phyloP scores from a whole-genome alignment of 129 eudicot genomes.

The Lactuca sativa region DNA sequence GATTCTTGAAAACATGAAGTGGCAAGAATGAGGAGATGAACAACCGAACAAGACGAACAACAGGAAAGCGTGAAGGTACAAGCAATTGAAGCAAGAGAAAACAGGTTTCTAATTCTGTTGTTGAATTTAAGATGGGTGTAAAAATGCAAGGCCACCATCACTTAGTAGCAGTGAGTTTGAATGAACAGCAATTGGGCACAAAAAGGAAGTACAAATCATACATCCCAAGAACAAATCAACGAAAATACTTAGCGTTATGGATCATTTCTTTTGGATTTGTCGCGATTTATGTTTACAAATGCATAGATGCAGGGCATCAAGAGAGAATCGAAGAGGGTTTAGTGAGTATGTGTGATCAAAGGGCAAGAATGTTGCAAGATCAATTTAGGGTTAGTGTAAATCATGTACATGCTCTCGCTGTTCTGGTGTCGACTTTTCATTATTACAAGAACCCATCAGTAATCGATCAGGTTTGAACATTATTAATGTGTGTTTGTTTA shows the following conservation, averaged over 20 bases:
- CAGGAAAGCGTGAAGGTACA: conserved; percentile 11
- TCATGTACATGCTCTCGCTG: conserved; percentile 87
- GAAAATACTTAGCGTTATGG: conserved; percentile 41
- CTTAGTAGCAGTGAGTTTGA: conserved; percentile 56
- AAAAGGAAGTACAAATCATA: conserved; percentile 43
- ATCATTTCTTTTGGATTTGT: conserved; percentile 30
- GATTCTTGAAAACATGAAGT: neutral
- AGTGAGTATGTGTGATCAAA: conserved; percentile 81
- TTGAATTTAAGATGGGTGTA: conserved; percentile 36
- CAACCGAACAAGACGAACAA: conserved; percentile 19
- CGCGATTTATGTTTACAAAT: conserved; percentile 33
- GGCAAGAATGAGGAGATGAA: neutral
- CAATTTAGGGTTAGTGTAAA: conserved; percentile 79
- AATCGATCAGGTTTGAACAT: conserved; percentile 66
- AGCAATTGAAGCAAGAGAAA: neutral
- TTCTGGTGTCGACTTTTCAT: conserved; percentile 78
- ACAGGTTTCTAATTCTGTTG: neutral
- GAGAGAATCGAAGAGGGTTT: conserved; percentile 64
- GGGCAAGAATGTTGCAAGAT: conserved; percentile 89
- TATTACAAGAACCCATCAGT: conserved; percentile 71
- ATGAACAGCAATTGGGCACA: conserved; percentile 49
- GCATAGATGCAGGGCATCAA: conserved; percentile 51
- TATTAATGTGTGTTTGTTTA: neutral
- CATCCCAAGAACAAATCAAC: conserved; percentile 37
- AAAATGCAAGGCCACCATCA: conserved; percentile 59